Conservation (phyloP, 2,329 filamentous ascomycete genomes). For the Chaetomium globosum region DNA sequence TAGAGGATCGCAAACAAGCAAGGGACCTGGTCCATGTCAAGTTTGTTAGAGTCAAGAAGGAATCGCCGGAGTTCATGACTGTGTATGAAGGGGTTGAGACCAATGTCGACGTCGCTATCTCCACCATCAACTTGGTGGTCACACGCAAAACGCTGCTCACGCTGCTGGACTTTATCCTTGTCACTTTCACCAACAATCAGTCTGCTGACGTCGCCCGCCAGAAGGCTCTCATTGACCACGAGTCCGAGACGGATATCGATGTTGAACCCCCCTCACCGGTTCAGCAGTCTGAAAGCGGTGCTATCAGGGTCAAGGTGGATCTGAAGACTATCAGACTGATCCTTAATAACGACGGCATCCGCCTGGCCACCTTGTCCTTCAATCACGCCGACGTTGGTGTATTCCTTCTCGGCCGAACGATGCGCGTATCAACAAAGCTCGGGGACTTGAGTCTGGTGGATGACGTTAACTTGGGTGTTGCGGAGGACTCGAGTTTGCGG, state of each 20-base stretch:
- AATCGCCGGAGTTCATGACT: conserved; percentile 90
- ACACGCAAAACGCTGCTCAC: conserved; percentile 91
- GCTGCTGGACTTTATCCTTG: conserved; percentile 86
- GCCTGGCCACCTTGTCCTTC: conserved; percentile 87
- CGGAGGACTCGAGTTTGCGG: conserved; percentile 76
- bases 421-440: conserved; percentile 83
- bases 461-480: conserved; percentile 88
- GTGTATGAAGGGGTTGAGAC: conserved; percentile 92
- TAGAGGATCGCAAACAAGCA: conserved; percentile 72
- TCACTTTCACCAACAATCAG: conserved; percentile 76
- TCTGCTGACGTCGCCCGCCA: conserved; percentile 39
- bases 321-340: conserved; percentile 92
- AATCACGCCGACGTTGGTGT: conserved; percentile 91
- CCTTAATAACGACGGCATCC: conserved; percentile 95
- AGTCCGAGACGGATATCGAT: conserved; percentile 45
- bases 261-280: conserved; percentile 44
- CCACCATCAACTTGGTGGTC: conserved; percentile 94
- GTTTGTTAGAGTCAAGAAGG: conserved; percentile 83
- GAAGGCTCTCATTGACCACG: conserved; percentile 46
- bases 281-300: conserved; percentile 59
- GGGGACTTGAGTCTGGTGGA: conserved; percentile 88
- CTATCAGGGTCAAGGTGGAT: conserved; percentile 90
- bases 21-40: conserved; percentile 86
- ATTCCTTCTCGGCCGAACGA: conserved; percentile 80
- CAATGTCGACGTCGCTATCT: conserved; percentile 86